Conservation (phyloP, 2,329 filamentous ascomycete genomes). For the Colletotrichum sp. region DNA sequence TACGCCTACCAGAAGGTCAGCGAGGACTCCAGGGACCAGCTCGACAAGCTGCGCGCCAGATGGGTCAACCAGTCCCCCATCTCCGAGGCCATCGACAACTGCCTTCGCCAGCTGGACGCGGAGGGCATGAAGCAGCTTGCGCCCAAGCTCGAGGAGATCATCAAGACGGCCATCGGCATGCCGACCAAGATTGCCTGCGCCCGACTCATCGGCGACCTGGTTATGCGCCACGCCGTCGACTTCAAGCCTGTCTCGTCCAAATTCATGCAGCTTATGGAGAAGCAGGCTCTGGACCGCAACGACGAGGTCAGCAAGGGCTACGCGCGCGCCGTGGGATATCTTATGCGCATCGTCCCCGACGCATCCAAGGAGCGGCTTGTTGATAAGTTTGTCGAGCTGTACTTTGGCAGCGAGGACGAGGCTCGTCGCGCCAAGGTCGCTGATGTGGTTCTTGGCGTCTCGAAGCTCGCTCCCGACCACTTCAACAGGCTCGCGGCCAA, state of each 20-base stretch:
- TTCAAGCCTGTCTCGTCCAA: conserved; percentile 77
- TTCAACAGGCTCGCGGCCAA: conserved; percentile 78
- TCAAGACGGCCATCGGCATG: conserved; percentile 87
- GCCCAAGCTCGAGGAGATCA: conserved; percentile 74
- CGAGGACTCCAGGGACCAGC: conserved; percentile 84
- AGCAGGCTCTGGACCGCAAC: conserved; percentile 87
- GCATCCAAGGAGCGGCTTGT: conserved; percentile 56
- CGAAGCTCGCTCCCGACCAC: conserved; percentile 86
- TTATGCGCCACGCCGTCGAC: conserved; percentile 77
- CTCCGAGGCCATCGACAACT: conserved; percentile 89
- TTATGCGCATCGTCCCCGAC: conserved; percentile 66
- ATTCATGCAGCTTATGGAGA: conserved; percentile 80
- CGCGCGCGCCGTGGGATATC: conserved; percentile 83
- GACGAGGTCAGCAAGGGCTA: conserved; percentile 93
- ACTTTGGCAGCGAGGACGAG: conserved; percentile 83
- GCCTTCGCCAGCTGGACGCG: conserved; percentile 82
- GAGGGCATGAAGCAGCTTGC: conserved; percentile 77
- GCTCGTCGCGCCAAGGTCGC: conserved; percentile 75
- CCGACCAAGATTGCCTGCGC: conserved; percentile 94
- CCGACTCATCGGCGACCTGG: conserved; percentile 82
- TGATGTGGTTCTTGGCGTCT: conserved; percentile 82
- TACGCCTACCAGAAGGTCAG: conserved; percentile 91
- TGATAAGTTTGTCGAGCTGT: conserved; percentile 67
- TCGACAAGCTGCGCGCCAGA: conserved; percentile 84
- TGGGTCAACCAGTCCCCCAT: conserved; percentile 87